These are phyloP conservation scores for Cryptosporidium parvum DNA, from an alignment of 169 alveolate species.

Conservation along the genomic window DNA sequence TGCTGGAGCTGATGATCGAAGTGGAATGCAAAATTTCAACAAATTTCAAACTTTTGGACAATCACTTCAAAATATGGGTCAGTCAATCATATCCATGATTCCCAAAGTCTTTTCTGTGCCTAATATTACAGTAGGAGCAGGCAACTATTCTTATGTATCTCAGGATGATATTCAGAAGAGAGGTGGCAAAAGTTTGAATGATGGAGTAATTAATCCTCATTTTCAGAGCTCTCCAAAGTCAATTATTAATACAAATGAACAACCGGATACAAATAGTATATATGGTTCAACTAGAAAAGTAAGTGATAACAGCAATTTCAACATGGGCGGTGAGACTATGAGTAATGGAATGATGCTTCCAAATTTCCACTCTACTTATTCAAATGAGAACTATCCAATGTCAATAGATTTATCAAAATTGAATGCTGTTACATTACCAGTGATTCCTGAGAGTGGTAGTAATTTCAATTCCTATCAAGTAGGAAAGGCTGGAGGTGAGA, in stretches of 20 bases:
- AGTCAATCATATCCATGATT: constrained; percentile 64
- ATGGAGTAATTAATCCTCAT: background rate
- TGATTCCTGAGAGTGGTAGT: constrained; percentile 29
- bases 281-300: background rate
- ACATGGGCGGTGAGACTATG: background rate
- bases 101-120: constrained; percentile 74
- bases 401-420: constrained; percentile 41
- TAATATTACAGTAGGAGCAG: constrained; percentile 52
- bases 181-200: background rate
- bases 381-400: constrained; percentile 74
- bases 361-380: constrained; percentile 70
- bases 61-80: constrained; percentile 65
- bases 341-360: constrained; percentile 36
- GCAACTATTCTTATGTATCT: constrained; percentile 39
- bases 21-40: background rate
- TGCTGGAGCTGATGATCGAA: background rate
- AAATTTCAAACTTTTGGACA: constrained; percentile 43
- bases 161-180: constrained; percentile 5
- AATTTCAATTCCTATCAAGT: constrained; percentile 13
- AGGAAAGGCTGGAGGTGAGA: background rate
- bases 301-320: background rate
- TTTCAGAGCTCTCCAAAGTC: constrained; percentile 6
- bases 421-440: constrained; percentile 13
- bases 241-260: constrained; percentile 15
- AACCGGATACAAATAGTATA: background rate